Percentiles rank a stretch among this genome's conserved stretches.
Conservation (phyloP, 257 asterid species). For the Ocimum tenuiflorum region DNA sequence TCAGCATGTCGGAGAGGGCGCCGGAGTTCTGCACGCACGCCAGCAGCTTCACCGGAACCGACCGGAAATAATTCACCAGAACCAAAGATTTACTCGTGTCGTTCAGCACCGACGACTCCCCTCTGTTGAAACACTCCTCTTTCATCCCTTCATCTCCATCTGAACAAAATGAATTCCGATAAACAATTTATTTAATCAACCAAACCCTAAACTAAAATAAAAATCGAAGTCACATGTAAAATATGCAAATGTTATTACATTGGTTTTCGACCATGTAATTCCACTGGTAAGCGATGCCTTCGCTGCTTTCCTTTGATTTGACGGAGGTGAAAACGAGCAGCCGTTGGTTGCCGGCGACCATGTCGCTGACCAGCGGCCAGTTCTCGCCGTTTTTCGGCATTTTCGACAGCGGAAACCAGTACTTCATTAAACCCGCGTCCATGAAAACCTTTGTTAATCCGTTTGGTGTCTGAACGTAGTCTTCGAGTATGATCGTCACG, state of each 20-base stretch:
- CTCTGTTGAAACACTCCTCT: constrained; percentile 50
- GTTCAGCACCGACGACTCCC: constrained; percentile 48
- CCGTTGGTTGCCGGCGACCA: constrained; percentile 58
- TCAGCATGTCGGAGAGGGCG: constrained; percentile 44
- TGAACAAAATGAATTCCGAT: constrained; percentile 17
- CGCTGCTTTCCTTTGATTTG: constrained; percentile 49
- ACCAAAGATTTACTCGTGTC: constrained; percentile 65
- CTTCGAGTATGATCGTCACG: constrained; percentile 60
- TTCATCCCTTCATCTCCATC: constrained; percentile 87
- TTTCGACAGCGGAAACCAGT: constrained; percentile 52
- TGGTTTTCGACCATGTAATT: constrained; percentile 93
- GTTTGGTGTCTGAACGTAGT: constrained; percentile 56
- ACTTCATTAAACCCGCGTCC: constrained; percentile 58
- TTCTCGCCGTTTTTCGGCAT: constrained; percentile 63
- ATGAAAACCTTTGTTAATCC: constrained; percentile 53
- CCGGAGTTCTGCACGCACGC: constrained; percentile 66
- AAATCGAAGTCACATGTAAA: too few species aligned
- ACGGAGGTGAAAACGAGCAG: constrained; percentile 62
- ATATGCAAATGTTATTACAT: too few species aligned
- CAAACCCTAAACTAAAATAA: too few species aligned
- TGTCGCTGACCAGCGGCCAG: constrained; percentile 69
- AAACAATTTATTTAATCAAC: too few species aligned
- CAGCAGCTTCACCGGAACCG: constrained; percentile 45
- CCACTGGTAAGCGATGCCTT: constrained; percentile 90
- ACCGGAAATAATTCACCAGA: constrained; percentile 54